Evolutionary conservation across 2,329 filamentous ascomycete species (phyloP), one percentile per base, ranked within the genome.

Genomic region (Penicillium sclerotiorum): DNA sequence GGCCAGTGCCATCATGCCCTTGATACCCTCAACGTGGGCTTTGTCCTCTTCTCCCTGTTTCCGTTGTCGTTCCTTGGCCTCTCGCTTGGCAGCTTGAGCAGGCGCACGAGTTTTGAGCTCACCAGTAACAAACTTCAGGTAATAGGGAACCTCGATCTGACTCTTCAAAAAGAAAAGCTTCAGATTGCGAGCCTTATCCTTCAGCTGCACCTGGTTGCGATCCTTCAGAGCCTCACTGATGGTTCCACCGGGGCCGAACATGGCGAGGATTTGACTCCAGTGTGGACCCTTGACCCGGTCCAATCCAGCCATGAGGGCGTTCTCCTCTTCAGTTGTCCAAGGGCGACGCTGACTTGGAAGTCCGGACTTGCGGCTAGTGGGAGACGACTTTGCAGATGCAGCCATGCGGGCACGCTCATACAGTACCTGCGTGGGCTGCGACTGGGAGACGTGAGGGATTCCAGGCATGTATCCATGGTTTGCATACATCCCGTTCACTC

Each of bases 81-180:
- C 75, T 12, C 76, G 70, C 56, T 77, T 77, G n/a, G 74, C 74
- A 17, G 75, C 75, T 57, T 77, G 75, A 1, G 83, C 87, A 0
- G 89, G 90, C 0, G 90, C 89, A 13, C 90, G 78, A 0, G 91
- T 95, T 71, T 94, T 93, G 30, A 96, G 76, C 71, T 96, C 91
- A 3, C 91, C 91, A 0, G 91, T 96, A 9, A 96, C 91, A 23
- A 88, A 89, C 63, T 92, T 86, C 18, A 96, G 74, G 60, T 94
- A 94, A 61, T 89, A 90, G 0, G 91, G 91, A 68, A 96, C 92
- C 63, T 96, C 91, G 5, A 90, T 91, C 45, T 90, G 90, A 15
- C 88, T 93, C 75, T 96, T 96, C 46, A 96, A 75, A 70, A 95
- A 95, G 74, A 94, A 95, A 0, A 96, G 74, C 69, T 95, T 96